These are phyloP conservation scores for Eucalyptus guilfoylei DNA, from an alignment of 345 rosid species.

Conservation along the genomic window DNA sequence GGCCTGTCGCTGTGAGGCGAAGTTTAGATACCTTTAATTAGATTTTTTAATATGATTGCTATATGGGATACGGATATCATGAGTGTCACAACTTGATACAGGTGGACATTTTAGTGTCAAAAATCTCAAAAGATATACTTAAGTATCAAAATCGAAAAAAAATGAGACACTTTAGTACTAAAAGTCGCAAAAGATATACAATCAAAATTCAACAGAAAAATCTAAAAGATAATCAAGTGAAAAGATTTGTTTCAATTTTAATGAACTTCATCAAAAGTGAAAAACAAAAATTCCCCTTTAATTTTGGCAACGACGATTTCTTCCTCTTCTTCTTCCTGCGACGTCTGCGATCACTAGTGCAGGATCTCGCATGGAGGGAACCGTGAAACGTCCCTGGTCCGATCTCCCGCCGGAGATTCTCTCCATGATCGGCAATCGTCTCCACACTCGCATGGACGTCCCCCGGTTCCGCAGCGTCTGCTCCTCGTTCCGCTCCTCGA, in stretches of 20 bases:
- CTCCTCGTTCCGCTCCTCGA: neutral
- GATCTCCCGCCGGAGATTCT: neutral
- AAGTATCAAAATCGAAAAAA: too few species aligned
- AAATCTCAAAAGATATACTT: too few species aligned
- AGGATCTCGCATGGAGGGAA: neutral
- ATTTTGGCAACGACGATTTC: neutral
- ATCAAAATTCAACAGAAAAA: too few species aligned
- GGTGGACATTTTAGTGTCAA: rapidly evolving
- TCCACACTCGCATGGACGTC: neutral
- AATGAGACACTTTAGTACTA: too few species aligned
- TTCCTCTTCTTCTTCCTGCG: neutral
- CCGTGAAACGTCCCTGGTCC: neutral
- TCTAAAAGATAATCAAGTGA: too few species aligned
- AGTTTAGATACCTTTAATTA: too few species aligned
- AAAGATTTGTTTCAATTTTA: too few species aligned
- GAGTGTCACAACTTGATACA: too few species aligned
- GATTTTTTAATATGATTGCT: too few species aligned
- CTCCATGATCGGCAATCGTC: neutral
- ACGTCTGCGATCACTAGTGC: neutral
- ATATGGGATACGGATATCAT: rapidly evolving
- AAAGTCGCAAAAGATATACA: too few species aligned
- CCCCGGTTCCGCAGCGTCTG: slow-evolving; percentile 8
- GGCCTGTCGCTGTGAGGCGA: rapidly evolving
- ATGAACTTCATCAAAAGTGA: too few species aligned
- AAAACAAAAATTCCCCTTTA: too few species aligned